Base-by-base conservation (phyloP, 345 rosid genomes). In the Mallotus nudiflorus region DNA sequence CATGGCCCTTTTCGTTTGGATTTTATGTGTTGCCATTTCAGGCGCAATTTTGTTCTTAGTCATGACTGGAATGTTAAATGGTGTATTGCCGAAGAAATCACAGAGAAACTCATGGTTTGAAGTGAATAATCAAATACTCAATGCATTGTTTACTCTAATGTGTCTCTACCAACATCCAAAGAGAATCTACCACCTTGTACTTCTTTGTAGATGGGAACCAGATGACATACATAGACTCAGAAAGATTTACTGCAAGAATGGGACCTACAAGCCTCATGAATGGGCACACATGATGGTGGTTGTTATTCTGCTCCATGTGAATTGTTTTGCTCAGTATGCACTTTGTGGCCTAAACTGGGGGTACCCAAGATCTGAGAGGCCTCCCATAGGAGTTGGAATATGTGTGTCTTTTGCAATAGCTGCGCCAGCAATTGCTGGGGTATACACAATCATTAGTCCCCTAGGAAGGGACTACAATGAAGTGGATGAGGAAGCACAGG, bases 281-380 rank as follows among this genome's bases (percentile, higher is more conserved):
- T 90, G 97, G 97, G 82, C 86, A 40, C 99, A 92, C 65, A 89
- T 95, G 71, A 82, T 89, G 92, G 90, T 87, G 16, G 97, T 95
- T 22, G 85, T 90, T n/a, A 19, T 85, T 62, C 76, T 95, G 66
- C 96, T 95, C 50, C 89, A 95, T 70, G 44, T 92, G 55, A 95
- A 95, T 60, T 95, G 99, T 79, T 95, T 95, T 67, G 96, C 99
- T 62, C 97, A 92, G 67, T 95, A 95, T 59, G 99, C 97, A 2
- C 89, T 95, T 45, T 95, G 99, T 68, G 90, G 97, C 68, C 85
- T 95, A 25, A 92, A 95, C 58, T 67, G 87, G 74, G 97, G 97
- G 13, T 95, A 73, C 75, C 86, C 67, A 69, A 92, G 99, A 84
- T 92, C 97, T 0, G 71, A 84, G 35, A 87, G 97, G 67, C 97